phyloP scores from a whole-genome alignment of 2,329 filamentous ascomycete species.

The Didymella segeticola region DNA sequence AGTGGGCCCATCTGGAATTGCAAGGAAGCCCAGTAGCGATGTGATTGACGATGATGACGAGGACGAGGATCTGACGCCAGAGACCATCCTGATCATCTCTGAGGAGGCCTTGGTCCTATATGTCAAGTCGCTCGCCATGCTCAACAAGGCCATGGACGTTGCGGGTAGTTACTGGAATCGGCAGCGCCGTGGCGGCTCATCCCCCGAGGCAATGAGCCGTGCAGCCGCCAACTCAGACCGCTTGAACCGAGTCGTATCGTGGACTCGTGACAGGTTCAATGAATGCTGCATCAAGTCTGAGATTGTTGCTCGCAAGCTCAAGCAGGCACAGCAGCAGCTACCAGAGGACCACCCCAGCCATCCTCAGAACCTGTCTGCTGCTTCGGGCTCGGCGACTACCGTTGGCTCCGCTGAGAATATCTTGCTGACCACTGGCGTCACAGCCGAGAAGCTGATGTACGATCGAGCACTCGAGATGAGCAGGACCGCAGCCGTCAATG shows the following conservation, averaged over 20 bases:
- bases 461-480: constrained; percentile 98
- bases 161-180: constrained; percentile 92
- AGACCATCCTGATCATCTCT: constrained; percentile 84
- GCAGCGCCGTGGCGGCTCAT: constrained; percentile 67
- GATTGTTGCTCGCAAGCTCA: constrained; percentile 84
- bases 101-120: constrained; percentile 96
- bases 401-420: constrained; percentile 78
- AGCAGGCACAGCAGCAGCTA: constrained; percentile 83
- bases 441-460: constrained; percentile 97
- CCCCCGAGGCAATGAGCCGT: constrained; percentile 49
- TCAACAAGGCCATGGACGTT: constrained; percentile 95
- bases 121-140: constrained; percentile 87
- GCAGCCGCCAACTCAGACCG: constrained; percentile 64
- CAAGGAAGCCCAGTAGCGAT: constrained; percentile 44
- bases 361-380: constrained; percentile 74
- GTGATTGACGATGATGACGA: constrained; percentile 61
- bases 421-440: constrained; percentile 84
- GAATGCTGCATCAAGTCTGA: constrained; percentile 97
- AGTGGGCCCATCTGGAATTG: constrained; percentile 59
- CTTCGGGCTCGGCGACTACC: constrained; percentile 63
- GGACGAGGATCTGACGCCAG: constrained; percentile 76
- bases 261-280: constrained; percentile 93
- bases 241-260: constrained; percentile 94
- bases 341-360: constrained; percentile 87
- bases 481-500: constrained; percentile 89